phyloP scores from a whole-genome alignment of 805 yeast species.

The Clavispora santaluciae region DNA sequence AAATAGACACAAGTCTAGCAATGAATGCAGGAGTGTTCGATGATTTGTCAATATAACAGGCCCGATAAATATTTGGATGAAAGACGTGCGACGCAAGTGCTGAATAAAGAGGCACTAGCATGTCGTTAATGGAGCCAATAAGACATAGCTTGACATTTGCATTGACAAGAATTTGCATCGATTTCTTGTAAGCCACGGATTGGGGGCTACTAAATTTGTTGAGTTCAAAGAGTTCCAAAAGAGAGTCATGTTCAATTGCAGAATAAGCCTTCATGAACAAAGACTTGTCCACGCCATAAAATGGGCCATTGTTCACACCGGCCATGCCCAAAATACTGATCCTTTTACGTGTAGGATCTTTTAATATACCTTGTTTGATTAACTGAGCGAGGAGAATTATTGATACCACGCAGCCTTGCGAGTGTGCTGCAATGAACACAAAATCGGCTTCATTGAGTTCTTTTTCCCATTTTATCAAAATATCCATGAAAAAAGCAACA shows the following conservation, averaged over 20 bases:
- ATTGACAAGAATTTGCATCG: constrained; percentile 58
- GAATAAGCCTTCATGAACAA: constrained; percentile 83
- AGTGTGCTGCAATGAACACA: constrained; percentile 88
- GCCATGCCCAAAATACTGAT: constrained; percentile 90
- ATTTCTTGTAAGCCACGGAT: constrained; percentile 64
- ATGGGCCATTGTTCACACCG: constrained; percentile 91
- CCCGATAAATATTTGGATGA: constrained; percentile 88
- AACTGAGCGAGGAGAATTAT: constrained; percentile 71
- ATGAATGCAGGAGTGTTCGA: constrained; percentile 78
- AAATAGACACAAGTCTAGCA: constrained; percentile 64
- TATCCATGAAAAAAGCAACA: constrained; percentile 72
- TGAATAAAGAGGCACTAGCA: constrained; percentile 87
- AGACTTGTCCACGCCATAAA: constrained; percentile 82
- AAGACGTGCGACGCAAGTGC: constrained; percentile 74
- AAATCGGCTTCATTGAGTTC: constrained; percentile 67
- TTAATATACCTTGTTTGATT: constrained; percentile 49
- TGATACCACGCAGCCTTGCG: constrained; percentile 94
- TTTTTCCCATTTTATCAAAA: constrained; percentile 64
- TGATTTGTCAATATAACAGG: constrained; percentile 82
- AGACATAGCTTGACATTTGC: constrained; percentile 74
- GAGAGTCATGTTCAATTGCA: constrained; percentile 82
- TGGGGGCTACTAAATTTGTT: constrained; percentile 72
- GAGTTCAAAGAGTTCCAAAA: constrained; percentile 82
- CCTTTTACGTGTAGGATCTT: constrained; percentile 37
- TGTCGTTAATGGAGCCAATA: constrained; percentile 91